phyloP scores from a whole-genome alignment of 2,329 filamentous ascomycete species.

The Colletotrichum sp. region DNA sequence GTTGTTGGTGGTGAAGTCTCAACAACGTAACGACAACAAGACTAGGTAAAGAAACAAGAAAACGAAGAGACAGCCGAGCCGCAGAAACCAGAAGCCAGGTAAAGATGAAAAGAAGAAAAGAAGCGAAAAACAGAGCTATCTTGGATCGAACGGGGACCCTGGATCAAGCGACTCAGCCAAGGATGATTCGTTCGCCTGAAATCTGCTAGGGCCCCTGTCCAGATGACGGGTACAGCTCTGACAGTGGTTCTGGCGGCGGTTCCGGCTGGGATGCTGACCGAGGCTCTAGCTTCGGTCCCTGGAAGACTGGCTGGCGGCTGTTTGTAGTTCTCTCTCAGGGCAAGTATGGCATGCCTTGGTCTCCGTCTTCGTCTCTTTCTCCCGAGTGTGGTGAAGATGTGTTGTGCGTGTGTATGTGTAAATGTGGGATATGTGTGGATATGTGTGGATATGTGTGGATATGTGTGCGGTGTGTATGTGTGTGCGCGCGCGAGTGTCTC shows the following conservation, averaged over 20 bases:
- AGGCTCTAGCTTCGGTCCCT: background rate
- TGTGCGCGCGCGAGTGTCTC: background rate
- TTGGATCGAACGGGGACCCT: background rate
- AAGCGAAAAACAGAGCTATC: conserved; percentile 1
- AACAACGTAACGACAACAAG: background rate
- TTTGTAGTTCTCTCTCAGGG: background rate
- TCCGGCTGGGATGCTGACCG: background rate
- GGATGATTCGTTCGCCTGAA: conserved; percentile 2
- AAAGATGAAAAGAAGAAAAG: background rate
- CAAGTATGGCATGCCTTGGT: background rate
- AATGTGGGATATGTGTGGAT: background rate
- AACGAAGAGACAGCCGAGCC: background rate
- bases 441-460: background rate
- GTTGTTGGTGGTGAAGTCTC: background rate
- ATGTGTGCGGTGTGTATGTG: background rate
- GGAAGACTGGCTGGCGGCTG: background rate
- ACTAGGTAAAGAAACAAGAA: background rate
- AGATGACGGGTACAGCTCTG: conserved; percentile 9
- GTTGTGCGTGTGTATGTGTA: background rate
- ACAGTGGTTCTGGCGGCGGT: background rate
- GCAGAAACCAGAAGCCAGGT: background rate
- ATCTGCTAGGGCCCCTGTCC: conserved; percentile 10
- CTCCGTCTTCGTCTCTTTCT: background rate
- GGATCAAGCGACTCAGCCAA: conserved; percentile 1
- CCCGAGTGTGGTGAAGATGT: background rate